Evolutionary conservation across 345 rosid species (phyloP).

Genomic region (Brassica nigra): DNA sequence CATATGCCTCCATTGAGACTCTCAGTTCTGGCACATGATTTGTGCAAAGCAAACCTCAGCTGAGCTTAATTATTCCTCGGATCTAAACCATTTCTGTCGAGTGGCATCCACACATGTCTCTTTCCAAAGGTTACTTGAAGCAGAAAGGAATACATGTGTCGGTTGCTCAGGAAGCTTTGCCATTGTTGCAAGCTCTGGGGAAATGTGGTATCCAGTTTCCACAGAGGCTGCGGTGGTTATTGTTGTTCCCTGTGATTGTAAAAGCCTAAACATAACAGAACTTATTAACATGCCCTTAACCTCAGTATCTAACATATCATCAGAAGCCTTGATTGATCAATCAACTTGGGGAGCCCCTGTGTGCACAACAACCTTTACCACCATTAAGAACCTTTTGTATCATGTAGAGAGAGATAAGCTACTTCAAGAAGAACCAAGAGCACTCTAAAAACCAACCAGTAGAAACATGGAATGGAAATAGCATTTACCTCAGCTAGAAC

Average conservation of each 20-base stretch:
- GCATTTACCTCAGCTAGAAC: too few species aligned
- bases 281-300: background rate
- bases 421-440: too few species aligned
- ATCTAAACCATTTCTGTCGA: too few species aligned
- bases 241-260: background rate
- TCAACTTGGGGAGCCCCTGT: background rate
- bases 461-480: too few species aligned
- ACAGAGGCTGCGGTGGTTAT: background rate
- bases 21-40: background rate
- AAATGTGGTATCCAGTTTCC: background rate
- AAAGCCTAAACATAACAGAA: background rate
- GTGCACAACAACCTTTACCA: background rate
- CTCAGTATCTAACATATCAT: background rate
- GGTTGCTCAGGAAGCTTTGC: background rate
- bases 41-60: background rate
- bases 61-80: background rate
- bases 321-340: background rate
- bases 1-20: background rate
- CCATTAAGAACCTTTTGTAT: too few species aligned
- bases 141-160: background rate
- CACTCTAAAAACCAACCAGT: too few species aligned
- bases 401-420: too few species aligned
- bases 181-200: background rate
- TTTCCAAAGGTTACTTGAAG: background rate
- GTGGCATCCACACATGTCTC: background rate